These are phyloP conservation scores for Blastobotrys proliferans DNA, from an alignment of 1,139 yeast species.

Conservation along the genomic window DNA sequence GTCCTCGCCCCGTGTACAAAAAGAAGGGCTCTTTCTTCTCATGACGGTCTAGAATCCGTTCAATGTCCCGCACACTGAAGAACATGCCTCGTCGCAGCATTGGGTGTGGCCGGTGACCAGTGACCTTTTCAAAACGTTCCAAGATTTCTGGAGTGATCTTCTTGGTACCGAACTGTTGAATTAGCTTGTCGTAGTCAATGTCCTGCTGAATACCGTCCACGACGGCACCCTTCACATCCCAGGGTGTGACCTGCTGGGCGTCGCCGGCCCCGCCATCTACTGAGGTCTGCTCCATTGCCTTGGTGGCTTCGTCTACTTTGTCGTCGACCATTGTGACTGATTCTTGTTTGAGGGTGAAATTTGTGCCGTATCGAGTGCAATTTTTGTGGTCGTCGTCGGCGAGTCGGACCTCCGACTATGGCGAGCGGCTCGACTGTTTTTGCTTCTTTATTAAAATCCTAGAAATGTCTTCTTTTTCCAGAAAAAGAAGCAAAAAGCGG, in stretches of 20 bases:
- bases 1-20: slow-evolving; percentile 97
- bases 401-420: not conserved
- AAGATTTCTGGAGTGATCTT: slow-evolving; percentile 67
- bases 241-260: slow-evolving; percentile 75
- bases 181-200: slow-evolving; percentile 86
- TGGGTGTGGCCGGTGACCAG: slow-evolving; percentile 93
- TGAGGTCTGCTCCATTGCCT: slow-evolving; percentile 13
- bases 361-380: no score
- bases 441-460: no score
- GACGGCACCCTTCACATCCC: slow-evolving; percentile 96
- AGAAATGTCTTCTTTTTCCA: no score
- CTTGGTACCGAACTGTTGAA: slow-evolving; percentile 82
- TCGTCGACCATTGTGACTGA: slow-evolving; percentile 11
- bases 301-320: slow-evolving; percentile 17
- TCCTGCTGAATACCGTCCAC: slow-evolving; percentile 87
- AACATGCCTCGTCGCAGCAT: slow-evolving; percentile 87
- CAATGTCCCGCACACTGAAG: slow-evolving; percentile 88
- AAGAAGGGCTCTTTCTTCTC: slow-evolving; percentile 96
- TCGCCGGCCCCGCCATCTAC: slow-evolving; percentile 16
- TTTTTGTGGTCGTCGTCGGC: no score
- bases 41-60: slow-evolving; percentile 73
- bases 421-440: no score
- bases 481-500: no score
- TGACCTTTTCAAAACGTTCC: slow-evolving; percentile 67
- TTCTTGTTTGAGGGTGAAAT: not conserved